Conservation (phyloP, 1,284 basidiomycete species). For the Moesziomyces antarcticus region DNA sequence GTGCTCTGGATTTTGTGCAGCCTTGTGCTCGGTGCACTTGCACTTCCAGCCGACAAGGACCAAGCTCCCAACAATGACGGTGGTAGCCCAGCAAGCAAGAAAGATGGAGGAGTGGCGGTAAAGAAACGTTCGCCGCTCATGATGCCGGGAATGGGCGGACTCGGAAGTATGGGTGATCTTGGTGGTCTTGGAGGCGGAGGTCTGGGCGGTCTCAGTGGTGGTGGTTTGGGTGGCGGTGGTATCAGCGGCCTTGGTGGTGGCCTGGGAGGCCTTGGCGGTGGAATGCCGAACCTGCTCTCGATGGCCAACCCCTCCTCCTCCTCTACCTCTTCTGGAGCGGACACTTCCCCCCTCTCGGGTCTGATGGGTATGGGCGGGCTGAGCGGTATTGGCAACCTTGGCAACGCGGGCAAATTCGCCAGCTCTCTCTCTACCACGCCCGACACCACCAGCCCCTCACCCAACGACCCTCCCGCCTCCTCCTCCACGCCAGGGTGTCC, state of each 20-base stretch:
- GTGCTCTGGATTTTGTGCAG: no score
- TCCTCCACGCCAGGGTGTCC: slow-evolving; percentile 12
- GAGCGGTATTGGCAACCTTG: not conserved
- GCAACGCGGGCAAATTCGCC: not conserved
- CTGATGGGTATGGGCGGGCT: slow-evolving; percentile 1
- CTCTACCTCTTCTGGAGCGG: not conserved
- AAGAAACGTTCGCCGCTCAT: not conserved
- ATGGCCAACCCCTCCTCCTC: not conserved
- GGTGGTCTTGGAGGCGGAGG: slow-evolving; percentile 5
- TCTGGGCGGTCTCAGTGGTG: not conserved
- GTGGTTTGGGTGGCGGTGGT: slow-evolving; percentile 1
- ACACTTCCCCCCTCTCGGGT: not conserved
- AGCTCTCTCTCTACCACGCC: not conserved
- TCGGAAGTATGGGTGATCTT: slow-evolving; percentile 1
- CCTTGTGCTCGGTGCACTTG: no score
- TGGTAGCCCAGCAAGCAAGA: no score
- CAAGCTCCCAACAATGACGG: no score
- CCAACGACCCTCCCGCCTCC: not conserved
- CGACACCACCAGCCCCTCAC: not conserved
- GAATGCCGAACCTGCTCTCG: not conserved
- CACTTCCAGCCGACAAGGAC: no score
- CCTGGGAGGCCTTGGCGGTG: not conserved
- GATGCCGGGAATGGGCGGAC: not conserved
- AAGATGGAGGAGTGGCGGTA: no score
- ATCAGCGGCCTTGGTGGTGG: not conserved